These are phyloP conservation scores for Huntiella savannae DNA, from an alignment of 2,329 filamentous ascomycete genomes.

Conservation along the genomic window DNA sequence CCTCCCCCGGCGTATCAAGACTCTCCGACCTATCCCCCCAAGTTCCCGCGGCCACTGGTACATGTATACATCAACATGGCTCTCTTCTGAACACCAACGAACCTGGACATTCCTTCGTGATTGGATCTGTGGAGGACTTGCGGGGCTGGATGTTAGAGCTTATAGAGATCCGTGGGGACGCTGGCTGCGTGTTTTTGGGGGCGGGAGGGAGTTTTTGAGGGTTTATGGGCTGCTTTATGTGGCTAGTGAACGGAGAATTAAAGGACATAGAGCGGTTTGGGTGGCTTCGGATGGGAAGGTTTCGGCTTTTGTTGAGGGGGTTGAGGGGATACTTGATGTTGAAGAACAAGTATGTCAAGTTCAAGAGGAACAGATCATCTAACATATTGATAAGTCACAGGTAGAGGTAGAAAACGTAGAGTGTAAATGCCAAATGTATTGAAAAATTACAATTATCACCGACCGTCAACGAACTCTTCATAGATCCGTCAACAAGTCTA, in stretches of 20 bases:
- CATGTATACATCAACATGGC: no score
- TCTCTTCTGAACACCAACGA: no score
- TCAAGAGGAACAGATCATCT: slow-evolving; percentile 14
- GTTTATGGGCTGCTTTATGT: slow-evolving; percentile 59
- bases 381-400: neutral
- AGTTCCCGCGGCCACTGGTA: no score
- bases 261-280: slow-evolving; percentile 42
- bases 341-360: neutral
- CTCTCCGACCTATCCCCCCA: no score
- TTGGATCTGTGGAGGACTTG: no score
- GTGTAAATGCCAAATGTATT: slow-evolving; percentile 8
- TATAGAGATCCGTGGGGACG: slow-evolving; percentile 25
- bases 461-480: neutral
- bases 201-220: slow-evolving; percentile 54
- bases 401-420: no score
- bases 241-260: slow-evolving; percentile 44
- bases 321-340: slow-evolving; percentile 9
- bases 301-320: slow-evolving; percentile 21
- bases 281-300: slow-evolving; percentile 42
- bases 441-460: slow-evolving; percentile 11
- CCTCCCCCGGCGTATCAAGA: no score
- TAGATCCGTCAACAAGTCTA: neutral
- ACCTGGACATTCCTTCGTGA: no score
- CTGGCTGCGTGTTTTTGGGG: slow-evolving; percentile 51
- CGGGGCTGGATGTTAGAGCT: slow-evolving; percentile 28